Conservation (phyloP, 306 rosid genomes). For the Sindora glabra region DNA sequence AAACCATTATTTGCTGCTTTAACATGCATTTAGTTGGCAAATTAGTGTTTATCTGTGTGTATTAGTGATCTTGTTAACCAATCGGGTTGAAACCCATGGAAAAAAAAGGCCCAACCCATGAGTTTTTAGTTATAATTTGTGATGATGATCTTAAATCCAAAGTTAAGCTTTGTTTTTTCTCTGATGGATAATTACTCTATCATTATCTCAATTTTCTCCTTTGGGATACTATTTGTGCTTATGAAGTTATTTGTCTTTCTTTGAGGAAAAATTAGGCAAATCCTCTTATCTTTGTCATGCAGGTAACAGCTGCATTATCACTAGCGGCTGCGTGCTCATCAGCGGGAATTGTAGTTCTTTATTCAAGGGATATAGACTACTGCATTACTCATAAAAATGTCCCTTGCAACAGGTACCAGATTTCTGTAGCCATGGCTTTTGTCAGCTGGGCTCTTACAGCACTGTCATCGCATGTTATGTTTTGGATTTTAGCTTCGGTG, state of each 20-base stretch:
- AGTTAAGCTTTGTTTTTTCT: background rate
- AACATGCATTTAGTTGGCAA: no score
- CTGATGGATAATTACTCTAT: background rate
- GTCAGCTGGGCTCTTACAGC: conserved; percentile 73
- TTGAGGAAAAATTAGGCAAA: background rate
- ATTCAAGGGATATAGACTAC: conserved; percentile 40
- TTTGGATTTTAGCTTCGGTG: conserved; percentile 75
- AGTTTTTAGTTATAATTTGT: no score
- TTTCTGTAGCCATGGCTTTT: conserved; percentile 70
- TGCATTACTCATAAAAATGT: conserved; percentile 26
- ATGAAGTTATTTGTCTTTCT: background rate
- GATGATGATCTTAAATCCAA: no score
- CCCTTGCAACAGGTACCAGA: conserved; percentile 54
- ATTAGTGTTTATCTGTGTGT: no score
- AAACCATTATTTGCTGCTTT: no score
- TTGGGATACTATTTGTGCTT: background rate
- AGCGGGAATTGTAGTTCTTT: conserved; percentile 63
- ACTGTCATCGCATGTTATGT: conserved; percentile 81
- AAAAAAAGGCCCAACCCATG: no score
- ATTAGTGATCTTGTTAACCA: no score
- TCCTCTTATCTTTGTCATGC: conserved; percentile 28
- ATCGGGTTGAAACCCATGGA: no score
- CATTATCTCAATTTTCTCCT: background rate
- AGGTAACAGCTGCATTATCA: conserved; percentile 87
- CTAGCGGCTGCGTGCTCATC: conserved; percentile 93